These are phyloP conservation scores for Coniophora puteana DNA, from an alignment of 1,284 basidiomycete genomes.

Conservation along the genomic window DNA sequence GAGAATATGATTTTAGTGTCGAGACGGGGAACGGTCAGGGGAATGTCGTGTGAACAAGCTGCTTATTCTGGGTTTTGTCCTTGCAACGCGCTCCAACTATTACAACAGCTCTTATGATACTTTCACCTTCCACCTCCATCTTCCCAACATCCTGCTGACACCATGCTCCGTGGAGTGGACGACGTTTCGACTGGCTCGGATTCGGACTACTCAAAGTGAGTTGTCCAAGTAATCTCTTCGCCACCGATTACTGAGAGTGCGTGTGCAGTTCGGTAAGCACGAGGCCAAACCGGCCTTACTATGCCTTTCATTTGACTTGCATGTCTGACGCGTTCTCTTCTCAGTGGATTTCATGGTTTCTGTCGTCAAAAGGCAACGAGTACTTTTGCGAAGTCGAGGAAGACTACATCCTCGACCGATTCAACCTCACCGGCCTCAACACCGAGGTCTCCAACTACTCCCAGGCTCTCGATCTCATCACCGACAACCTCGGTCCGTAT, in stretches of 20 bases:
- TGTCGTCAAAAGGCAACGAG: slow-evolving; percentile 95
- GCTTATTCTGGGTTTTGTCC: too few relatives aligned
- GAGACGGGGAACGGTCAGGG: slow-evolving; percentile 5
- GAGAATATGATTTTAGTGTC: slow-evolving; percentile 14
- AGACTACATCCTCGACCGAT: slow-evolving; percentile 97
- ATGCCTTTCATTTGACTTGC: slow-evolving; percentile 5
- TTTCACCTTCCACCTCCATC: too few relatives aligned
- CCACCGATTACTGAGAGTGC: slow-evolving; percentile 14
- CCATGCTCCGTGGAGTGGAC: slow-evolving; percentile 59
- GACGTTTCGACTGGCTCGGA: slow-evolving; percentile 84
- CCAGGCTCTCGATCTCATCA: slow-evolving; percentile 94
- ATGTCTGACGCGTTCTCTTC: slow-evolving; percentile 12
- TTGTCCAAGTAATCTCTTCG: slow-evolving; percentile 13
- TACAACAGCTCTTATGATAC: too few relatives aligned
- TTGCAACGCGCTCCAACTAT: too few relatives aligned
- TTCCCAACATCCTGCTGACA: too few relatives aligned
- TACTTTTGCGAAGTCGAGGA: slow-evolving; percentile 99
- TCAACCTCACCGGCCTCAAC: slow-evolving; percentile 97
- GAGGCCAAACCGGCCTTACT: slow-evolving; percentile 6
- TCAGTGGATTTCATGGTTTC: slow-evolving; percentile 98
- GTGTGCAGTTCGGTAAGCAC: slow-evolving; percentile 39
- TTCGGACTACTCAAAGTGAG: slow-evolving; percentile 85
- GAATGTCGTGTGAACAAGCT: neutral
- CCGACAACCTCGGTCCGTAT: slow-evolving; percentile 82
- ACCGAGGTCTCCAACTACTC: slow-evolving; percentile 95